These are phyloP conservation scores for Kwoniella shandongensis DNA, from an alignment of 768 basidiomycete species.

Conservation along the genomic window DNA sequence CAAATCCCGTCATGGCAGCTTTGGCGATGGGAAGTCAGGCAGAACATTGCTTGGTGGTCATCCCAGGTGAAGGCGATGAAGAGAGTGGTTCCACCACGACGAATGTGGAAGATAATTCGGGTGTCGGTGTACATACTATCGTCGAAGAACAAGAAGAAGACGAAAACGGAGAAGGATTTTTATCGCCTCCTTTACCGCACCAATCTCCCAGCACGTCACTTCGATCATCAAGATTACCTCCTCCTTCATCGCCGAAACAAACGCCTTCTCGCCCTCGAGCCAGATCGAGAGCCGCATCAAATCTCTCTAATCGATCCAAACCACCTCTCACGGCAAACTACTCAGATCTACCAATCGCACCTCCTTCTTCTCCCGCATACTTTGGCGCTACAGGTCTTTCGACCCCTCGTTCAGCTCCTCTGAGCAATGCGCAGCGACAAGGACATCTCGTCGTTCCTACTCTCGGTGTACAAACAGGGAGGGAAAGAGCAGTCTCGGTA, in stretches of 20 bases:
- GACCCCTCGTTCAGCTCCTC: no score
- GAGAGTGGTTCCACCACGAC: not conserved
- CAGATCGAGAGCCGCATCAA: constrained; percentile 27
- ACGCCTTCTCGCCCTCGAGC: constrained; percentile 1
- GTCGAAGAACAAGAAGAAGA: constrained; percentile 26
- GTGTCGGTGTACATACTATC: constrained; percentile 15
- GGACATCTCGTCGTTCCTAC: no score
- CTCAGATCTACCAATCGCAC: constrained; percentile 6
- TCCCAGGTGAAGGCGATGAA: constrained; percentile 15
- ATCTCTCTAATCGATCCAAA: constrained; percentile 2
- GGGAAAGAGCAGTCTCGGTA: no score
- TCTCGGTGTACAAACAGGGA: no score
- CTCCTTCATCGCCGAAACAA: not conserved
- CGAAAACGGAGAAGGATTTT: not conserved
- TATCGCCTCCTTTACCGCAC: no score
- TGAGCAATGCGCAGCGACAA: no score
- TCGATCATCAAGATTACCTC: no score
- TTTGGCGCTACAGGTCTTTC: no score
- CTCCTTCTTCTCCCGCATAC: not conserved
- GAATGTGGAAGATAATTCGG: not conserved
- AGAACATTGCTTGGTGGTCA: constrained; percentile 49
- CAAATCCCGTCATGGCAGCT: constrained; percentile 52
- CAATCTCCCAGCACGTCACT: no score
- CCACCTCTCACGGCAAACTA: constrained; percentile 16
- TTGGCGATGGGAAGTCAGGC: constrained; percentile 52